Evolutionary conservation across 306 rosid species (phyloP).

Genomic region (Malus asiatica): DNA sequence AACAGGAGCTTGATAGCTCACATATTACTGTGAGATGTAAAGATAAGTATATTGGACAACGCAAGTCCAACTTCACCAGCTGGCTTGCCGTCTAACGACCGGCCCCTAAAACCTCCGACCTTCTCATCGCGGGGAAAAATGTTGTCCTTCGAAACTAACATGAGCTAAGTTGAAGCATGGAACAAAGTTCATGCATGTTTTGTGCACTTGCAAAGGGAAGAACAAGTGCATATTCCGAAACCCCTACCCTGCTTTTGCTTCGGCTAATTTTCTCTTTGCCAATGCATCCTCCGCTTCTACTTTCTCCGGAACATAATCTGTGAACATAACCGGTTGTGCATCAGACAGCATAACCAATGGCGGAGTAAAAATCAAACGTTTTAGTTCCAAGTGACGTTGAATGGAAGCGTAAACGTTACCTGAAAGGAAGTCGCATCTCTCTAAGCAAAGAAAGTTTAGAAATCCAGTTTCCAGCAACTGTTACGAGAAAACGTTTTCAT

Average conservation of each 20-base stretch:
- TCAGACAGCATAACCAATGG: conserved; percentile 2
- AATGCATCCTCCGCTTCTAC: conserved; percentile 70
- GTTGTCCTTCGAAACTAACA: no score
- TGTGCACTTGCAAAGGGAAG: neutral
- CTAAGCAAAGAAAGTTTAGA: neutral
- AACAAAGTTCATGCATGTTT: no score
- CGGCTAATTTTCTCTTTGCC: conserved; percentile 46
- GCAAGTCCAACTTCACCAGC: neutral
- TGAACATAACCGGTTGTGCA: conserved; percentile 8
- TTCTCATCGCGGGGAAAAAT: neutral
- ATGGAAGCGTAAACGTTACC: conserved; percentile 36
- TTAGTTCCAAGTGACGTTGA: conserved; percentile 3
- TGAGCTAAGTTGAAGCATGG: no score
- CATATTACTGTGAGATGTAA: no score
- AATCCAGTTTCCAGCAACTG: neutral
- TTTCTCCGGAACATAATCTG: conserved; percentile 82
- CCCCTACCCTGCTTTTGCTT: conserved; percentile 27
- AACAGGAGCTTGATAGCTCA: no score
- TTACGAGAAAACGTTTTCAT: neutral
- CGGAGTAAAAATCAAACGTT: neutral
- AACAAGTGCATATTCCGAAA: neutral
- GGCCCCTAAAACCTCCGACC: neutral
- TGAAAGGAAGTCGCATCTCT: conserved; percentile 81
- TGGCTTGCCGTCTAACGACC: neutral
- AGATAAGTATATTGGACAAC: no score